These are phyloP conservation scores for Moricandia moricandioides DNA, from an alignment of 345 rosid genomes.

Conservation along the genomic window DNA sequence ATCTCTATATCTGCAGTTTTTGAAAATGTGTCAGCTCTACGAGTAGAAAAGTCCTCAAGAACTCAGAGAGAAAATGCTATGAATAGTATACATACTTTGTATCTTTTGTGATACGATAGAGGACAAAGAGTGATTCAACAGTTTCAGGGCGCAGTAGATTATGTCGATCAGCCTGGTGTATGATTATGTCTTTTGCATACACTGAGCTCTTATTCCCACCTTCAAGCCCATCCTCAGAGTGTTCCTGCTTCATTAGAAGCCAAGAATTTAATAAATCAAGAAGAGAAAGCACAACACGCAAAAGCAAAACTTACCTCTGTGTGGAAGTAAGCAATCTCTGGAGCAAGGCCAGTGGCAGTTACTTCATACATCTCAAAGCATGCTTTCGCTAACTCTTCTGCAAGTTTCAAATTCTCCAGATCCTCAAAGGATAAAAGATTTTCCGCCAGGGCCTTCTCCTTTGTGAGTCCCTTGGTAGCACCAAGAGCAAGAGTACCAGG, in stretches of 20 bases:
- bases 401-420: slow-evolving; percentile 88
- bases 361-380: slow-evolving; percentile 95
- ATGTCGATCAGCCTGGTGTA: slow-evolving; percentile 82
- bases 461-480: slow-evolving; percentile 86
- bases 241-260: slow-evolving; percentile 55
- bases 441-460: slow-evolving; percentile 68
- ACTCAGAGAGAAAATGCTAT: slow-evolving; percentile 11
- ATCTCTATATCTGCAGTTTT: slow-evolving; percentile 65
- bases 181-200: slow-evolving; percentile 78
- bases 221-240: slow-evolving; percentile 72
- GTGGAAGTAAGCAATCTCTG: slow-evolving; percentile 96
- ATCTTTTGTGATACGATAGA: slow-evolving; percentile 82
- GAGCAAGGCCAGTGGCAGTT: slow-evolving; percentile 96
- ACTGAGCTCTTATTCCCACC: slow-evolving; percentile 86
- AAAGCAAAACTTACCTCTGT: slow-evolving; percentile 53
- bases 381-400: slow-evolving; percentile 84
- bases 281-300: slow-evolving; percentile 1
- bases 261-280: slow-evolving; percentile 17
- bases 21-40: slow-evolving; percentile 3
- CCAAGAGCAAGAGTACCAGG: slow-evolving; percentile 98
- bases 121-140: slow-evolving; percentile 86
- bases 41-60: not conserved
- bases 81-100: slow-evolving; percentile 52
- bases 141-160: slow-evolving; percentile 96
- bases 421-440: slow-evolving; percentile 86